Evolutionary conservation across 352 stramenopile species (phyloP).

Genomic region (Phytophthora pisi): DNA sequence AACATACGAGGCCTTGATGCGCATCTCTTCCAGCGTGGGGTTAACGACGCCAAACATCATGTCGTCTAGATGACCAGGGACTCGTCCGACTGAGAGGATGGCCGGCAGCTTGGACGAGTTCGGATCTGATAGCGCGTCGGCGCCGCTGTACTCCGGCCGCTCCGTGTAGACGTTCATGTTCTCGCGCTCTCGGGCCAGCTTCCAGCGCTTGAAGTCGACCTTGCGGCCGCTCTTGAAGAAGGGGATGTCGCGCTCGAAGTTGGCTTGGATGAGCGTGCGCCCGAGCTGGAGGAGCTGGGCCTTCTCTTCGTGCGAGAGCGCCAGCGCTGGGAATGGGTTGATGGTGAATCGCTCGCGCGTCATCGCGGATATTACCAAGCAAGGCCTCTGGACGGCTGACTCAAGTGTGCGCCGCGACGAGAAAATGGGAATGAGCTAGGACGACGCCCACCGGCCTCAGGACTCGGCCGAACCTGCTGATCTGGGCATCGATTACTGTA

Average conservation of each 20-base stretch:
- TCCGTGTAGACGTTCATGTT: slow-evolving; percentile 32
- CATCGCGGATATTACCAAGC: slow-evolving; percentile 4
- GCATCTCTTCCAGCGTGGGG: slow-evolving; percentile 34
- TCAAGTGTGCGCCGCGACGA: background rate
- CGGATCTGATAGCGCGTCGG: slow-evolving; percentile 18
- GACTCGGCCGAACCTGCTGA: background rate
- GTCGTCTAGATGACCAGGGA: slow-evolving; percentile 34
- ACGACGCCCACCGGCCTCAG: background rate
- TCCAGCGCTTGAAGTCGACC: slow-evolving; percentile 35
- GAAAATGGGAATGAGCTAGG: slow-evolving; percentile 11
- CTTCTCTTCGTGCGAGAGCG: slow-evolving; percentile 28
- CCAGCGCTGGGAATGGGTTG: slow-evolving; percentile 32
- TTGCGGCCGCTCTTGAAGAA: slow-evolving; percentile 40
- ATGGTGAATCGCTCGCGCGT: slow-evolving; percentile 31
- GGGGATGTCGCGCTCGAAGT: slow-evolving; percentile 22
- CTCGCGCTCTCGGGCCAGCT: slow-evolving; percentile 23
- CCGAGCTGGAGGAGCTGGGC: slow-evolving; percentile 26
- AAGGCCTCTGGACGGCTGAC: background rate
- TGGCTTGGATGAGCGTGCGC: slow-evolving; percentile 23
- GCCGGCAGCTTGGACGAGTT: slow-evolving; percentile 21
- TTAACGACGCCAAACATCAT: slow-evolving; percentile 42
- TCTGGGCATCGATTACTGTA: background rate
- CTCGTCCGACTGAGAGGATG: slow-evolving; percentile 28
- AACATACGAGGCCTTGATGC: slow-evolving; percentile 39
- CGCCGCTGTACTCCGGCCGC: slow-evolving; percentile 17